Evolutionary conservation across 2,329 filamentous ascomycete genomes (phyloP).

Genomic region (Cladosporium sp.): DNA sequence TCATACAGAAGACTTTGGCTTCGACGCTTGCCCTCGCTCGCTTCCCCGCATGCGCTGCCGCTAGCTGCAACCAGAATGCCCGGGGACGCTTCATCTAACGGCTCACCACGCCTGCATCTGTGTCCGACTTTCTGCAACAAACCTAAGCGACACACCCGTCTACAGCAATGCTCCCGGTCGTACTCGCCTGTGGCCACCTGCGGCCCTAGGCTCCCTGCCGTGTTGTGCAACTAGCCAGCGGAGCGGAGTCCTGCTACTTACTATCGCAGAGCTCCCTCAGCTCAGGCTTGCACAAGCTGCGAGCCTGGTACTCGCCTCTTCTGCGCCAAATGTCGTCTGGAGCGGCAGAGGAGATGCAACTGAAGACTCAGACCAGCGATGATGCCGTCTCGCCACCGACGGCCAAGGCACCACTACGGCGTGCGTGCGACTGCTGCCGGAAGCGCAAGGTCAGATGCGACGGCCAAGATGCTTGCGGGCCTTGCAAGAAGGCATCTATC

Average conservation of each 20-base stretch:
- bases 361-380: slow-evolving; percentile 15
- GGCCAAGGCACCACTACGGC: slow-evolving; percentile 23
- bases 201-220: slow-evolving; percentile 3
- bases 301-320: not conserved
- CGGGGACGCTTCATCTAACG: not conserved
- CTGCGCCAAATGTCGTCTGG: not conserved
- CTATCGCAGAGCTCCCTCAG: not conserved
- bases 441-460: slow-evolving; percentile 35
- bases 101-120: not conserved
- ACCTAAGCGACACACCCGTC: not conserved
- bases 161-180: not conserved
- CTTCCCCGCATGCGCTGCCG: slow-evolving; percentile 1
- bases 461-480: slow-evolving; percentile 30
- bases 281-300: not conserved
- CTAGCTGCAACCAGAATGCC: not conserved
- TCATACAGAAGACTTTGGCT: not conserved
- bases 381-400: slow-evolving; percentile 14
- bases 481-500: slow-evolving; percentile 33
- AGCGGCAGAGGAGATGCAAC: slow-evolving; percentile 4
- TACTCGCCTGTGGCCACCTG: not conserved
- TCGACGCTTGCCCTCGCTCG: slow-evolving; percentile 3
- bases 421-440: slow-evolving; percentile 35
- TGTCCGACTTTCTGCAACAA: not conserved
- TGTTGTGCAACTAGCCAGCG: slow-evolving; percentile 3
- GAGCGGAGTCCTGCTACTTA: not conserved